Percentiles rank a stretch among this genome's conserved stretches.
phyloP scores from a whole-genome alignment of 768 basidiomycete genomes.

The Suillus paluster region DNA sequence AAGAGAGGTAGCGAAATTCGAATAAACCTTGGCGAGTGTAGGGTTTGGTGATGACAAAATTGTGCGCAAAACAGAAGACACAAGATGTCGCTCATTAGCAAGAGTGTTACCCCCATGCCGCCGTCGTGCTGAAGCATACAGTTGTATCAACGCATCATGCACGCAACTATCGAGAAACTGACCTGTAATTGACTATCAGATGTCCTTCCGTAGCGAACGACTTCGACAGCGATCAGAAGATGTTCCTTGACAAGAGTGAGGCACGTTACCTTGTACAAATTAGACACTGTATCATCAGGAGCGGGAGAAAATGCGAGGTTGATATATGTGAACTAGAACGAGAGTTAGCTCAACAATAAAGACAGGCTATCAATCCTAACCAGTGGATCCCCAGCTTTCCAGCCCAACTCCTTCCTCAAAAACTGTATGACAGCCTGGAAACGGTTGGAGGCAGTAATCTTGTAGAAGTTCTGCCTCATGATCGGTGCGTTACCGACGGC shows the following conservation, averaged over 20 bases:
- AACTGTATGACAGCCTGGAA: constrained; percentile 97
- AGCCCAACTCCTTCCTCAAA: constrained; percentile 84
- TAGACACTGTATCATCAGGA: constrained; percentile 75
- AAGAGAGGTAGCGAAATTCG: background rate
- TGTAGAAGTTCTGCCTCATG: constrained; percentile 99
- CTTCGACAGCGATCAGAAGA: constrained; percentile 39
- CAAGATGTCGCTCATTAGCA: background rate
- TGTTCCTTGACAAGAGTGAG: background rate
- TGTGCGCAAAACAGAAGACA: background rate
- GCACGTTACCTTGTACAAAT: constrained; percentile 62
- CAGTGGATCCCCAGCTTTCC: constrained; percentile 85
- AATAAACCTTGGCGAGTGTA: constrained; percentile 1
- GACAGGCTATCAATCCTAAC: constrained; percentile 52
- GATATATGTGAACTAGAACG: constrained; percentile 71
- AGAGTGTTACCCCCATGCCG: constrained; percentile 59
- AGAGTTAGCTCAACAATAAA: constrained; percentile 49
- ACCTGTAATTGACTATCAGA: constrained; percentile 93
- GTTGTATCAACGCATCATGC: too few relatives aligned
- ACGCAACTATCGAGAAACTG: constrained; percentile 16
- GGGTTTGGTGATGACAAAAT: background rate
- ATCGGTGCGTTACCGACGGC: constrained; percentile 97
- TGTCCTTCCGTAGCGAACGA: constrained; percentile 89
- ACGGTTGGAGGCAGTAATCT: constrained; percentile 91
- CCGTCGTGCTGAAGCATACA: constrained; percentile 51
- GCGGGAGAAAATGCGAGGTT: constrained; percentile 79